Conservation (phyloP, 2,329 filamentous ascomycete genomes). For the Sphaerostilbella broomeana region DNA sequence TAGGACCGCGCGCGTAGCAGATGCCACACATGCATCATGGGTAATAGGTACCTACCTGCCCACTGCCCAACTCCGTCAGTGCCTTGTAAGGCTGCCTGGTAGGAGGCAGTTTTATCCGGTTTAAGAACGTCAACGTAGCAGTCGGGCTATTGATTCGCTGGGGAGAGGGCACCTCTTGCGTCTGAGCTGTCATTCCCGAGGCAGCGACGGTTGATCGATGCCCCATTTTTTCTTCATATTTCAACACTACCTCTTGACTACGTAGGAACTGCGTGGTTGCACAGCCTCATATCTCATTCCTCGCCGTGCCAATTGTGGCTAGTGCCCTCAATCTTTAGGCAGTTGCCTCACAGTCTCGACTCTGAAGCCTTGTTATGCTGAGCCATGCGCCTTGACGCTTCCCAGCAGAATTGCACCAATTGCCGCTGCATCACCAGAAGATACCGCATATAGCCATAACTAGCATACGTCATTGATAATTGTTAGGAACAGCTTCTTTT, state of each 20-base stretch:
- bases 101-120: neutral
- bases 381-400: neutral
- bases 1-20: conserved; percentile 1
- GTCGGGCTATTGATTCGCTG: too few relatives aligned
- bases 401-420: too few relatives aligned
- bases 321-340: neutral
- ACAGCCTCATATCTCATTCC: neutral
- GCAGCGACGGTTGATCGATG: neutral
- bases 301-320: conserved; percentile 4
- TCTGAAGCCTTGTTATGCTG: neutral
- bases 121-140: neutral
- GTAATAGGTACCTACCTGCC: neutral
- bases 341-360: neutral
- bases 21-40: conserved; percentile 1
- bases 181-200: neutral
- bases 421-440: too few relatives aligned
- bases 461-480: neutral
- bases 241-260: neutral
- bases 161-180: neutral
- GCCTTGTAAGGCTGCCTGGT: conserved; percentile 10
- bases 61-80: neutral
- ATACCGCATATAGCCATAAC: too few relatives aligned
- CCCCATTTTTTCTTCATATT: neutral
- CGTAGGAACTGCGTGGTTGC: neutral
- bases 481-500: too few relatives aligned